A percentile compares a stretch with the other conserved stretches of the same genome.
These are phyloP conservation scores for Podospora didyma DNA, from an alignment of 495 filamentous ascomycete species.

Conservation along the genomic window DNA sequence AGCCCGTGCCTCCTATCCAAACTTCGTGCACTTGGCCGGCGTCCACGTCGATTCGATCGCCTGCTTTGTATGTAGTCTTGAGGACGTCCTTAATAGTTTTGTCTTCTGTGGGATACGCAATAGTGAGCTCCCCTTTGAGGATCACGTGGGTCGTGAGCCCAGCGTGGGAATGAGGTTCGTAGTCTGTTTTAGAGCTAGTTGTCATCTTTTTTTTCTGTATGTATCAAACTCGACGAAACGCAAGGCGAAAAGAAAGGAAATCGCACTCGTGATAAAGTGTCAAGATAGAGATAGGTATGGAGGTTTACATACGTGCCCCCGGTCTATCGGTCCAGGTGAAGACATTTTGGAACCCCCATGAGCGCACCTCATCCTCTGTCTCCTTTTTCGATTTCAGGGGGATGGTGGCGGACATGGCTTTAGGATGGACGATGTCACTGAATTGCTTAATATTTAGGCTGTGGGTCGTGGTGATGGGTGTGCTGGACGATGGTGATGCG, in stretches of 20 bases:
- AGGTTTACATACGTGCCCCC: constrained; percentile 42
- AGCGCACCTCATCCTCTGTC: constrained; percentile 58
- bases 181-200: constrained; percentile 51
- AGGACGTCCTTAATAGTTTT: constrained; percentile 24
- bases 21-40: constrained; percentile 72
- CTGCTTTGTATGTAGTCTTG: constrained; percentile 58
- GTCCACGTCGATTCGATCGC: constrained; percentile 72
- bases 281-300: too few species aligned
- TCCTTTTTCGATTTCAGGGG: background rate
- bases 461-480: too few species aligned
- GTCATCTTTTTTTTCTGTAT: too few species aligned
- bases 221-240: background rate
- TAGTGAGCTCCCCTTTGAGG: constrained; percentile 63
- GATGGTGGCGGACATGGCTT: too few species aligned
- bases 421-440: too few species aligned
- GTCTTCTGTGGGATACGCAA: constrained; percentile 67
- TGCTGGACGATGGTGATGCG: too few species aligned
- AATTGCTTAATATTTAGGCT: too few species aligned
- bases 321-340: constrained; percentile 80
- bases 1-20: constrained; percentile 74
- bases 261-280: too few species aligned
- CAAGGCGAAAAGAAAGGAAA: background rate
- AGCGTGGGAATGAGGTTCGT: constrained; percentile 67
- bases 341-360: constrained; percentile 73
- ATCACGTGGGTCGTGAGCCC: constrained; percentile 76